phyloP scores from a whole-genome alignment of 2,329 filamentous ascomycete species.

The Bipolaris oryzae region DNA sequence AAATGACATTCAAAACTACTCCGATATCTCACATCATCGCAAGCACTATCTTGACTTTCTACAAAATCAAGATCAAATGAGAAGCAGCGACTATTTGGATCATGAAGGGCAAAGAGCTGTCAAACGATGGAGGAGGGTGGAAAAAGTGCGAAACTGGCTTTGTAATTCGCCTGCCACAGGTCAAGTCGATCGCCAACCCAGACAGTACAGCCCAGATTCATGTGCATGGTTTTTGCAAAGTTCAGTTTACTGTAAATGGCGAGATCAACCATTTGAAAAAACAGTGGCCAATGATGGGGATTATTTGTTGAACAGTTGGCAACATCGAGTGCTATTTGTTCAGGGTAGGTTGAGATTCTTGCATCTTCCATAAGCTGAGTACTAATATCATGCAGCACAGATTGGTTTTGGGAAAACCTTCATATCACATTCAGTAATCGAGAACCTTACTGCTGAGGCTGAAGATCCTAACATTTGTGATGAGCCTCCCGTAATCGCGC shows the following conservation, averaged over 20 bases:
- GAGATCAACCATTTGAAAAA: constrained; percentile 25
- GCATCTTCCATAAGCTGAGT: not conserved
- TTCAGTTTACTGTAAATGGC: constrained; percentile 34
- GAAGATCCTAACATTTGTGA: constrained; percentile 33
- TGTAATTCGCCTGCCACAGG: constrained; percentile 20
- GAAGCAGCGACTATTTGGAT: constrained; percentile 9
- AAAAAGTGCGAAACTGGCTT: constrained; percentile 36
- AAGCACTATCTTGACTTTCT: constrained; percentile 30
- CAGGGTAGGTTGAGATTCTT: constrained; percentile 27
- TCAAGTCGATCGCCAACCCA: constrained; percentile 14
- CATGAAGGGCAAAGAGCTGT: constrained; percentile 29
- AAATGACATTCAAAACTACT: constrained; percentile 22
- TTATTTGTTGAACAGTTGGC: constrained; percentile 27
- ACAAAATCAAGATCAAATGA: constrained; percentile 16
- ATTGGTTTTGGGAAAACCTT: constrained; percentile 40
- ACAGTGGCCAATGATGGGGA: constrained; percentile 26
- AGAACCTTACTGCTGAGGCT: constrained; percentile 28
- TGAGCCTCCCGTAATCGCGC: constrained; percentile 29
- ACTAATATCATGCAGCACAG: constrained; percentile 28
- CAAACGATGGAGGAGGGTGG: constrained; percentile 32
- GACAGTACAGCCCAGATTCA: constrained; percentile 22
- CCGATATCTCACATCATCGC: constrained; percentile 25
- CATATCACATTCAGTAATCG: constrained; percentile 31
- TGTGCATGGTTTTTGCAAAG: constrained; percentile 36
- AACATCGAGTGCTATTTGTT: constrained; percentile 38